Percentiles rank a stretch among this genome's conserved stretches.
These are phyloP conservation scores for Taphrina deformans DNA, from an alignment of 1,139 yeast genomes.

Conservation along the genomic window DNA sequence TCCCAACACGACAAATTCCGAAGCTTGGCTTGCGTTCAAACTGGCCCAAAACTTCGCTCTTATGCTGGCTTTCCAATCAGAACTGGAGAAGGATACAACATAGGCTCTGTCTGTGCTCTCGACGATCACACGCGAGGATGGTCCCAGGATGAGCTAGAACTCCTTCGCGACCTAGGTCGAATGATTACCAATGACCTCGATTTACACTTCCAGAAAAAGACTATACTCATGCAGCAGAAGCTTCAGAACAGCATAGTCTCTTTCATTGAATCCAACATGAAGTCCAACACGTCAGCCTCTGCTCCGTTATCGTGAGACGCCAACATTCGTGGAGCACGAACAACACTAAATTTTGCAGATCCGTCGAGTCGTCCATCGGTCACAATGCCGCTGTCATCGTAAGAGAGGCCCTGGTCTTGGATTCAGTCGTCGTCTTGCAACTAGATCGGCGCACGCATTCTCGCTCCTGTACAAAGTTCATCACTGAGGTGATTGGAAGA, in stretches of 20 bases:
- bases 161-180: conserved; percentile 11
- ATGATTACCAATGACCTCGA: conserved; percentile 25
- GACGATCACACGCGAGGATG: conserved; percentile 8
- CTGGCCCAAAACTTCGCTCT: background rate
- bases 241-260: conserved; percentile 8
- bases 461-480: background rate
- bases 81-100: conserved; percentile 16
- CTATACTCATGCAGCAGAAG: background rate
- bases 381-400: background rate
- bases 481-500: background rate
- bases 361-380: background rate
- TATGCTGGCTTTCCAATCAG: conserved; percentile 23
- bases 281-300: background rate
- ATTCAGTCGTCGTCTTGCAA: background rate
- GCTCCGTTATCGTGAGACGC: background rate
- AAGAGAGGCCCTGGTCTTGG: background rate
- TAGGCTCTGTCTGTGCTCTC: conserved; percentile 26
- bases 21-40: background rate
- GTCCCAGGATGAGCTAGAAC: conserved; percentile 1
- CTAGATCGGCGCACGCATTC: background rate
- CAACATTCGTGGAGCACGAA: background rate
- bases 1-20: conserved; percentile 1
- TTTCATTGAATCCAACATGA: background rate
- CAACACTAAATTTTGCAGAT: background rate
- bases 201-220: background rate